phyloP scores from a whole-genome alignment of 306 rosid genomes.

The Prunus davidiana region DNA sequence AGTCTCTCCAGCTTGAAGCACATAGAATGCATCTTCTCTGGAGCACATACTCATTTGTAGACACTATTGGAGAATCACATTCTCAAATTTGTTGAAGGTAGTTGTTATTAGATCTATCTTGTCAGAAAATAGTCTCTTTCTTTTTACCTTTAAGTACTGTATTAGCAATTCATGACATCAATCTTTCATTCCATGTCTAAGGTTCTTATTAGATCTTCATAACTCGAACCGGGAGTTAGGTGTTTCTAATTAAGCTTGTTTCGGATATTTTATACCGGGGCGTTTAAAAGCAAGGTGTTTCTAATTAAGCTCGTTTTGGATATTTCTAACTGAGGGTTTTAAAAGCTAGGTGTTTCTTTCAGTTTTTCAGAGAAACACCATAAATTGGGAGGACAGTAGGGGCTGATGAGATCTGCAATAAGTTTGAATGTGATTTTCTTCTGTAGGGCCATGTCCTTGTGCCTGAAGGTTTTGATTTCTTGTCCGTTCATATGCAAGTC shows the following conservation, averaged over 20 bases:
- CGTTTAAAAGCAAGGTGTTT: not conserved
- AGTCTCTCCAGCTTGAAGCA: slow-evolving; percentile 1
- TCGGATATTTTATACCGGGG: no score
- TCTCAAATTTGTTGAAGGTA: slow-evolving; percentile 9
- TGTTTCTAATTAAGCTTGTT: no score
- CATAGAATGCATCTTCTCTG: not conserved
- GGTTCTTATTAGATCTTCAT: not conserved
- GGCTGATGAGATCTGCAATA: not conserved
- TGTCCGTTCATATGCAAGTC: slow-evolving; percentile 1
- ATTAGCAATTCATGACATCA: slow-evolving; percentile 3
- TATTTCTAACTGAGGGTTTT: no score
- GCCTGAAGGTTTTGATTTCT: slow-evolving; percentile 7
- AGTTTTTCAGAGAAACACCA: not conserved
- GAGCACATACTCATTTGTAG: not conserved
- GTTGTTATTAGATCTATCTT: slow-evolving; percentile 9
- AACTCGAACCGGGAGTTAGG: not conserved
- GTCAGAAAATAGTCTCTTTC: not conserved
- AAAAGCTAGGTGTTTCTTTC: no score
- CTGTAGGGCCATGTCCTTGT: slow-evolving; percentile 1
- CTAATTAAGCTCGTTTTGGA: no score
- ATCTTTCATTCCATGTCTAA: not conserved
- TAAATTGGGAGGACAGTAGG: not conserved
- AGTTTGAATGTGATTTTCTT: not conserved
- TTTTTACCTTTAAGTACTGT: not conserved
- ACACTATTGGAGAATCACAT: not conserved